phyloP scores from a whole-genome alignment of 2,329 filamentous ascomycete genomes.

The Aspergillus sp. region DNA sequence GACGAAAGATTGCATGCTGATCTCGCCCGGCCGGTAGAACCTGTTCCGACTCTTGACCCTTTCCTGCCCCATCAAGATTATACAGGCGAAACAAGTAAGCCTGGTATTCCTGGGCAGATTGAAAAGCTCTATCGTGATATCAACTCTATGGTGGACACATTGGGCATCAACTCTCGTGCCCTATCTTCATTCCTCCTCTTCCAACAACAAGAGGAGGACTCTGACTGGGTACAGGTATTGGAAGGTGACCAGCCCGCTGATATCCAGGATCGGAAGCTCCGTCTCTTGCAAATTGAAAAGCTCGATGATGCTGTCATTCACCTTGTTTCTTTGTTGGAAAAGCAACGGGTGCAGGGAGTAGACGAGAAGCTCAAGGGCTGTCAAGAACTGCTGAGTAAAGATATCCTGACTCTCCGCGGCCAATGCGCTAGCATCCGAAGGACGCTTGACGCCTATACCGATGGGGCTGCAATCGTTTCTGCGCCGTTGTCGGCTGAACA shows the following conservation, averaged over 20 bases:
- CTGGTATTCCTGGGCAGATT: conserved; percentile 49
- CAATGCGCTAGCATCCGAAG: conserved; percentile 77
- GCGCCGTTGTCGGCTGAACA: conserved; percentile 83
- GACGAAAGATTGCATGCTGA: conserved; percentile 47
- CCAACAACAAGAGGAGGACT: conserved; percentile 44
- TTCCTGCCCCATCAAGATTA: conserved; percentile 50
- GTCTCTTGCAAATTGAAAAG: conserved; percentile 70
- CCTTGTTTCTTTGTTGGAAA: conserved; percentile 63
- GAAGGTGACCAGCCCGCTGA: conserved; percentile 55
- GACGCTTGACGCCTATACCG: conserved; percentile 66
- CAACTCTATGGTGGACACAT: conserved; percentile 83
- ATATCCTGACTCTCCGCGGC: conserved; percentile 68
- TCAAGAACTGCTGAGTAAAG: conserved; percentile 62
- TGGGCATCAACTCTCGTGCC: conserved; percentile 79
- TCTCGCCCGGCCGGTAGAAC: conserved; percentile 41
- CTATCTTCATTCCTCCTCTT: conserved; percentile 55
- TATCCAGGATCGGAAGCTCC: conserved; percentile 71
- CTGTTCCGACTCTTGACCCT: conserved; percentile 45
- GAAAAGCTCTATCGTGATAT: conserved; percentile 51
- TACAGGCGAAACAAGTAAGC: conserved; percentile 42
- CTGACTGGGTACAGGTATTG: conserved; percentile 45
- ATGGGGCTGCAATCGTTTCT: conserved; percentile 65
- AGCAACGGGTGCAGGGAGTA: conserved; percentile 66
- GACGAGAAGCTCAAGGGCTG: conserved; percentile 67
- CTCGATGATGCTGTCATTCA: conserved; percentile 64